These are phyloP conservation scores for Apophysomyces trapeziformis DNA, from an alignment of 371 early-diverging fungal genomes.

Conservation along the genomic window DNA sequence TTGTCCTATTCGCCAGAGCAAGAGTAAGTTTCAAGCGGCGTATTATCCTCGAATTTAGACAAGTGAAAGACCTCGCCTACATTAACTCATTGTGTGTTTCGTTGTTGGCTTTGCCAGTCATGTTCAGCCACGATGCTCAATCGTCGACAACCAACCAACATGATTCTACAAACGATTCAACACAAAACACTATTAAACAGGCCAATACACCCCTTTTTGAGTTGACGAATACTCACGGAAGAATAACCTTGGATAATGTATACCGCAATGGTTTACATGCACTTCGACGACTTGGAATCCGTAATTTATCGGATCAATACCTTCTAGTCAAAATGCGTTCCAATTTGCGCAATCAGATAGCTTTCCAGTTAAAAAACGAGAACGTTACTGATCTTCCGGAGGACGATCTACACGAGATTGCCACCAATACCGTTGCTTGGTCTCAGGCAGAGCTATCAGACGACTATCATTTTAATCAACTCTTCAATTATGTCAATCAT, in stretches of 20 bases:
- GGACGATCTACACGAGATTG: slow-evolving; percentile 24
- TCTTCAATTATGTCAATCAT: slow-evolving; percentile 89
- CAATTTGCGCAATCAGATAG: slow-evolving; percentile 81
- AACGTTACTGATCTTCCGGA: slow-evolving; percentile 57
- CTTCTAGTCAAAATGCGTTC: slow-evolving; percentile 80
- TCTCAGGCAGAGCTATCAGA: slow-evolving; percentile 37
- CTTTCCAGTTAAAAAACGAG: slow-evolving; percentile 89
- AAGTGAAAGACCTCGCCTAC: background rate
- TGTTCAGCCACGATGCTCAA: slow-evolving; percentile 16
- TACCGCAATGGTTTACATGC: slow-evolving; percentile 87
- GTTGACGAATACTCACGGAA: slow-evolving; percentile 56
- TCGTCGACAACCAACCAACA: slow-evolving; percentile 12
- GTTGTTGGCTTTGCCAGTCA: slow-evolving; percentile 2
- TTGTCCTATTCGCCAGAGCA: too few species aligned
- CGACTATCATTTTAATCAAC: slow-evolving; percentile 80
- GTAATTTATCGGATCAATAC: slow-evolving; percentile 63
- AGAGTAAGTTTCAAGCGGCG: too few species aligned
- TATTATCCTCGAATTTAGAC: too few species aligned
- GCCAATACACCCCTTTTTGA: slow-evolving; percentile 53
- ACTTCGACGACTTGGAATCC: slow-evolving; percentile 72
- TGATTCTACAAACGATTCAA: slow-evolving; percentile 10
- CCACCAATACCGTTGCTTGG: slow-evolving; percentile 72
- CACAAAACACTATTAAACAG: slow-evolving; percentile 12
- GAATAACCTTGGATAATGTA: slow-evolving; percentile 71
- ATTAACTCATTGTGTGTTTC: slow-evolving; percentile 2